A percentile compares a stretch with the other conserved stretches of the same genome.
Evolutionary conservation across 805 yeast species (phyloP).

Genomic region (Dipodascopsis uninucleata): DNA sequence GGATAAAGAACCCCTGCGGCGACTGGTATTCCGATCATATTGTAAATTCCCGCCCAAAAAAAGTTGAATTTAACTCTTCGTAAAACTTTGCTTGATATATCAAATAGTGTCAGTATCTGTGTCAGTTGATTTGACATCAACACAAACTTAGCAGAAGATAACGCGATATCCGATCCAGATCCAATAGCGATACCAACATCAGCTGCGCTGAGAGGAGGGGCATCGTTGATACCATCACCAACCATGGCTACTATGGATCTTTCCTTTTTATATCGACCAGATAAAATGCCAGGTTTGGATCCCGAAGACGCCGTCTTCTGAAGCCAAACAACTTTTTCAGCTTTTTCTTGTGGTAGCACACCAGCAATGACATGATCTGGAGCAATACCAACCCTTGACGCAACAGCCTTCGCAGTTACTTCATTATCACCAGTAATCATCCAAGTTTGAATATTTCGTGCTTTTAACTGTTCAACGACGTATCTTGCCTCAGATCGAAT

Average conservation of each 20-base stretch:
- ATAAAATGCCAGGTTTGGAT: constrained; percentile 10
- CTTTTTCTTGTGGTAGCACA: constrained; percentile 71
- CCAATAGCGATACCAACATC: constrained; percentile 77
- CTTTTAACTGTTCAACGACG: constrained; percentile 46
- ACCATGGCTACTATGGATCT: constrained; percentile 62
- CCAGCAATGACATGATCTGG: constrained; percentile 56
- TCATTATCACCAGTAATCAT: constrained; percentile 76
- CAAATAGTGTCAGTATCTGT: constrained; percentile 55
- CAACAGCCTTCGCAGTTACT: constrained; percentile 65
- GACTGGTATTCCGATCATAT: constrained; percentile 79
- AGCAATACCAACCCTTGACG: constrained; percentile 56
- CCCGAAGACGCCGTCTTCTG: constrained; percentile 42
- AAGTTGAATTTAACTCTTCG: constrained; percentile 74
- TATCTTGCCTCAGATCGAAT: constrained; percentile 50
- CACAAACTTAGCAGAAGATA: constrained; percentile 71
- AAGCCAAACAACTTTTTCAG: constrained; percentile 53
- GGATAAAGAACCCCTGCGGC: constrained; percentile 92
- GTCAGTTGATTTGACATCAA: constrained; percentile 49
- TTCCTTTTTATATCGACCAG: constrained; percentile 27
- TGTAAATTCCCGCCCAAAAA: constrained; percentile 82
- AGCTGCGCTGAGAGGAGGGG: constrained; percentile 72
- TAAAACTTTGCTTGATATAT: constrained; percentile 68
- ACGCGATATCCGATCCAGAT: constrained; percentile 71
- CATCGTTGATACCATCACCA: constrained; percentile 82
- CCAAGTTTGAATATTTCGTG: constrained; percentile 54